A percentile compares a stretch with the other conserved stretches of the same genome.
Conservation (phyloP, 495 filamentous ascomycete species). For the Penicillium chermesinum region DNA sequence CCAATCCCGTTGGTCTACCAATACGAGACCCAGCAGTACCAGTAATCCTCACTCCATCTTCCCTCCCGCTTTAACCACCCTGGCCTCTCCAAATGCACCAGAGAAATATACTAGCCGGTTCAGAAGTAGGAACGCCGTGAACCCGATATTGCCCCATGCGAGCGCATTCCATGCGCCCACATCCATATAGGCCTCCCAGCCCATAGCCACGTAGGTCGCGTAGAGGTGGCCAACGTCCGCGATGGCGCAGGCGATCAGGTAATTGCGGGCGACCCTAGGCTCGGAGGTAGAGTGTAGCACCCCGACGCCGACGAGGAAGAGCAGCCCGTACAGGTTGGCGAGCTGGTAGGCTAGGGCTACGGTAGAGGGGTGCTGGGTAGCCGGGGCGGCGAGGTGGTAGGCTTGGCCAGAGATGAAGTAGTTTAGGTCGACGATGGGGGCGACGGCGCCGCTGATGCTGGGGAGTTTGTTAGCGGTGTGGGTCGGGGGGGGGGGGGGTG, state of each 20-base stretch:
- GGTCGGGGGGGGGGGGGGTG: neutral
- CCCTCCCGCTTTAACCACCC: slow-evolving; percentile 17
- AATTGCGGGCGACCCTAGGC: slow-evolving; percentile 60
- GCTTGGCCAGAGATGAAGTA: slow-evolving; percentile 60
- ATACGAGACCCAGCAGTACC: neutral
- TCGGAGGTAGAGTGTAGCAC: slow-evolving; percentile 61
- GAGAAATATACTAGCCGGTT: slow-evolving; percentile 52
- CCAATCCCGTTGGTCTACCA: too few species aligned
- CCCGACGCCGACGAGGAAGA: slow-evolving; percentile 56
- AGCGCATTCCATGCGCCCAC: slow-evolving; percentile 60
- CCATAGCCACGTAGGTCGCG: slow-evolving; percentile 55
- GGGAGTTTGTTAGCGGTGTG: slow-evolving; percentile 19
- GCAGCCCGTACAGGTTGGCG: slow-evolving; percentile 61
- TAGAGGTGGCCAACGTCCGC: slow-evolving; percentile 68
- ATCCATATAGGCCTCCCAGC: slow-evolving; percentile 47
- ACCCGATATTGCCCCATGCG: slow-evolving; percentile 69
- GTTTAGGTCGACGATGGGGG: slow-evolving; percentile 49
- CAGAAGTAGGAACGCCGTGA: slow-evolving; percentile 52
- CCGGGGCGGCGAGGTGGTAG: slow-evolving; percentile 26
- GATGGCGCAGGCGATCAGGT: slow-evolving; percentile 58
- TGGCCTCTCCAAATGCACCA: slow-evolving; percentile 51
- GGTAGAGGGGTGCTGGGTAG: slow-evolving; percentile 36
- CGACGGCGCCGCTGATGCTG: slow-evolving; percentile 53
- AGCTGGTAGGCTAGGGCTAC: slow-evolving; percentile 55
- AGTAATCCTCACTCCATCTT: slow-evolving; percentile 17